Percentiles rank a stretch among this genome's conserved stretches.
phyloP scores from a whole-genome alignment of 2,329 filamentous ascomycete species.

The Colletotrichum higginsianum region DNA sequence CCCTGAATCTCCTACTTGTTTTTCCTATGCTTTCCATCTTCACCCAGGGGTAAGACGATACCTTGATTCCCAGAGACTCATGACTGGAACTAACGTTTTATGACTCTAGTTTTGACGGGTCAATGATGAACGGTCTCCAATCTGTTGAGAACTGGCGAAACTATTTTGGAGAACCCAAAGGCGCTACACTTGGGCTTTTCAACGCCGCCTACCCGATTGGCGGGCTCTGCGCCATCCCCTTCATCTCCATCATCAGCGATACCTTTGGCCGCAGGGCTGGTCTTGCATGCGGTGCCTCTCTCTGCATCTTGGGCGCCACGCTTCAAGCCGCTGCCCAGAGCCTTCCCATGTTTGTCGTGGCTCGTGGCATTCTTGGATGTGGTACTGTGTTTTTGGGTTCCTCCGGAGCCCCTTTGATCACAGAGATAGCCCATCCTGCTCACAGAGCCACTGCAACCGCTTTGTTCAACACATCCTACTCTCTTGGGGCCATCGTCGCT shows the following conservation, averaged over 20 bases:
- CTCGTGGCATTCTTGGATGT: conserved; percentile 52
- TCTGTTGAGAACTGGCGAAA: conserved; percentile 56
- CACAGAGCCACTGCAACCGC: conserved; percentile 53
- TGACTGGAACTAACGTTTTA: too few species aligned
- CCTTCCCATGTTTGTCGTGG: conserved; percentile 48
- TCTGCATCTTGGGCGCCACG: conserved; percentile 49
- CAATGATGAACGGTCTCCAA: conserved; percentile 63
- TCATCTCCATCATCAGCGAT: conserved; percentile 55
- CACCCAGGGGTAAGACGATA: not conserved
- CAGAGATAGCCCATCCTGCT: conserved; percentile 53
- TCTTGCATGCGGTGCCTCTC: conserved; percentile 53
- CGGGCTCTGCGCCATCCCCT: conserved; percentile 54
- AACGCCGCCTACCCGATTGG: conserved; percentile 57
- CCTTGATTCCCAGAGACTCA: not conserved
- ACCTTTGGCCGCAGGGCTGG: conserved; percentile 57
- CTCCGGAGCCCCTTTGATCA: conserved; percentile 51
- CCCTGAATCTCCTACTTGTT: not conserved
- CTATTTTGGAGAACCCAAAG: conserved; percentile 56
- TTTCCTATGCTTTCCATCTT: conserved; percentile 2
- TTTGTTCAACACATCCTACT: conserved; percentile 52
- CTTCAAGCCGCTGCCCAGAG: conserved; percentile 51
- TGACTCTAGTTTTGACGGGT: conserved; percentile 43
- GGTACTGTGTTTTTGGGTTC: conserved; percentile 50
- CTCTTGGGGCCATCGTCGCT: conserved; percentile 49
- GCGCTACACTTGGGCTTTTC: conserved; percentile 54